Evolutionary conservation across 1,284 basidiomycete genomes (phyloP).

Genomic region (Bjerkandera adusta): DNA sequence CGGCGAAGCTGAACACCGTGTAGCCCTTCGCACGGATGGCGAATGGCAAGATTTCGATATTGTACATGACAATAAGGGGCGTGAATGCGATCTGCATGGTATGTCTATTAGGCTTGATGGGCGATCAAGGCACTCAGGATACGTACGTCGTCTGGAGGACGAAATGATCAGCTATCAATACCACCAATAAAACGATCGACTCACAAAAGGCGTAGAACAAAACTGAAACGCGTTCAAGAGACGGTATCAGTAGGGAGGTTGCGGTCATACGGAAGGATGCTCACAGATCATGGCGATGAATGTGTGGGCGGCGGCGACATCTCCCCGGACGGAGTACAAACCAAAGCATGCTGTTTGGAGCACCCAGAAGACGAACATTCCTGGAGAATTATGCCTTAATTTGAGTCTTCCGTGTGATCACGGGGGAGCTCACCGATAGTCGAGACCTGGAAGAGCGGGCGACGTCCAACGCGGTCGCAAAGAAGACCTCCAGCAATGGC

Average conservation of each 20-base stretch:
- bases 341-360: constrained; percentile 42
- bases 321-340: constrained; percentile 33
- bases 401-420: neutral
- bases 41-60: constrained; percentile 58
- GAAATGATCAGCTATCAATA: neutral
- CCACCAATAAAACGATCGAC: constrained; percentile 19
- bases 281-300: constrained; percentile 50
- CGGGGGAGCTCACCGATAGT: constrained; percentile 31
- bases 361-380: constrained; percentile 42
- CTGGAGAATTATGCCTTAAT: constrained; percentile 16
- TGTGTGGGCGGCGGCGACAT: constrained; percentile 36
- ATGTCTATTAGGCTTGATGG: neutral
- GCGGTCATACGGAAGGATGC: constrained; percentile 14
- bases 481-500: constrained; percentile 46
- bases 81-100: constrained; percentile 43
- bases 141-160: constrained; percentile 30
- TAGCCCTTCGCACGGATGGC: constrained; percentile 61
- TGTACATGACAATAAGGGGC: constrained; percentile 58
- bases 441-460: constrained; percentile 53
- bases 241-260: neutral
- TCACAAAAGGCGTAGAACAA: constrained; percentile 43
- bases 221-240: constrained; percentile 24
- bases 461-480: constrained; percentile 50
- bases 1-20: constrained; percentile 51
- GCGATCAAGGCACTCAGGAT: neutral